Evolutionary conservation across 495 filamentous ascomycete species (phyloP).

Genomic region (Sabuloglossum arenarium): DNA sequence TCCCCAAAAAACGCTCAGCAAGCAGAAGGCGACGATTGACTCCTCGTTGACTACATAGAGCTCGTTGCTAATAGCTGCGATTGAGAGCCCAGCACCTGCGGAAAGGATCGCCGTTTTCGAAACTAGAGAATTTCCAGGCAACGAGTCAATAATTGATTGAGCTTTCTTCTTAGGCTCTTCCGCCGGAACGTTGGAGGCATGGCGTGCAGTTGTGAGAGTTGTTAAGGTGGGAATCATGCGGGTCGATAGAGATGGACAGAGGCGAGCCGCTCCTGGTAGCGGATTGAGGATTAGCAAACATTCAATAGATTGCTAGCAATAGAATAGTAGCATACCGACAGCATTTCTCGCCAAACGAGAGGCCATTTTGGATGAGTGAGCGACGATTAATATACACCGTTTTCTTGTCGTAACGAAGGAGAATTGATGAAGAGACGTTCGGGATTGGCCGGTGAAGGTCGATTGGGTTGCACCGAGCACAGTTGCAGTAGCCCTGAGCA

Average conservation of each 20-base stretch:
- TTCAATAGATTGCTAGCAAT: slow-evolving; percentile 7
- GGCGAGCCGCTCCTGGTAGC: slow-evolving; percentile 60
- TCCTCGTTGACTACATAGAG: slow-evolving; percentile 99
- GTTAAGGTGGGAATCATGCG: slow-evolving; percentile 53
- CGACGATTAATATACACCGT: slow-evolving; percentile 11
- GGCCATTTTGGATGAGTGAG: slow-evolving; percentile 59
- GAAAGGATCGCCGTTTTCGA: slow-evolving; percentile 95
- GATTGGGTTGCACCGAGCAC: background rate
- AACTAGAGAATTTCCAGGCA: slow-evolving; percentile 67
- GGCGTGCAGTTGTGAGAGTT: slow-evolving; percentile 39
- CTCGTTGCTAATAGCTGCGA: slow-evolving; percentile 97
- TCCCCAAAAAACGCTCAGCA: slow-evolving; percentile 74
- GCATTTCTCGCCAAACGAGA: slow-evolving; percentile 84
- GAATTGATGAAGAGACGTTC: background rate
- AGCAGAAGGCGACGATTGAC: slow-evolving; percentile 70
- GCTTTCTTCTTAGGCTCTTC: slow-evolving; percentile 85
- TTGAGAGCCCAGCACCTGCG: slow-evolving; percentile 67
- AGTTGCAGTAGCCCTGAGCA: background rate
- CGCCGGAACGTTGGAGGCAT: slow-evolving; percentile 53
- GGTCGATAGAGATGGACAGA: slow-evolving; percentile 49
- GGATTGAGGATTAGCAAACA: slow-evolving; percentile 8
- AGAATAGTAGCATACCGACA: slow-evolving; percentile 45
- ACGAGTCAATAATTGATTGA: slow-evolving; percentile 76
- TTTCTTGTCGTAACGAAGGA: background rate
- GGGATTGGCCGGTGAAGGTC: background rate